These are phyloP conservation scores for Magnusiomyces magnusii DNA, from an alignment of 1,139 yeast species.

Conservation along the genomic window DNA sequence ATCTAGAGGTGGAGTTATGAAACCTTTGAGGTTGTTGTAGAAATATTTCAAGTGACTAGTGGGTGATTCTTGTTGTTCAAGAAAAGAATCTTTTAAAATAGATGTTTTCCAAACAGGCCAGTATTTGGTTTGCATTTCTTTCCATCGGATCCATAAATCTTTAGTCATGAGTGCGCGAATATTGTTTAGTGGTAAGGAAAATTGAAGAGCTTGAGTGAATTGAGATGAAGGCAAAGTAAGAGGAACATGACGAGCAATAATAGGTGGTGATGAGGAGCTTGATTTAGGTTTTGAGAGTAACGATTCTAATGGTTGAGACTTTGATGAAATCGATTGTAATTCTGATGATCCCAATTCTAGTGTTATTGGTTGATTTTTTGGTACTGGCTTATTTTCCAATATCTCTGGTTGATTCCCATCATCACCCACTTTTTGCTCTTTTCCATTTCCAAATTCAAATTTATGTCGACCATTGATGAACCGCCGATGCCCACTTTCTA, in stretches of 20 bases:
- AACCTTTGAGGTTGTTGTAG: background rate
- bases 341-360: no score
- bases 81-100: background rate
- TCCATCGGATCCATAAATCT: conserved; percentile 4
- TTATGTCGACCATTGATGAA: background rate
- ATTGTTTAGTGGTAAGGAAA: background rate
- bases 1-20: background rate
- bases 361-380: no score
- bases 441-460: background rate
- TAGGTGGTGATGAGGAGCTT: no score
- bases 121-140: background rate
- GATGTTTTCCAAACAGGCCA: background rate
- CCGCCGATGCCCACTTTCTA: background rate
- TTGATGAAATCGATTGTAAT: no score
- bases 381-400: background rate
- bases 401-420: no score
- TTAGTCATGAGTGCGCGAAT: background rate
- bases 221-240: background rate
- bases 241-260: background rate
- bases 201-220: background rate
- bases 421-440: no score
- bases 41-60: background rate
- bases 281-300: no score
- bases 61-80: background rate
- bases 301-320: background rate